Percentiles rank a stretch among this genome's conserved stretches.
Evolutionary conservation across 768 basidiomycete genomes (phyloP).

Genomic region (Rhizopogon vinicolor): DNA sequence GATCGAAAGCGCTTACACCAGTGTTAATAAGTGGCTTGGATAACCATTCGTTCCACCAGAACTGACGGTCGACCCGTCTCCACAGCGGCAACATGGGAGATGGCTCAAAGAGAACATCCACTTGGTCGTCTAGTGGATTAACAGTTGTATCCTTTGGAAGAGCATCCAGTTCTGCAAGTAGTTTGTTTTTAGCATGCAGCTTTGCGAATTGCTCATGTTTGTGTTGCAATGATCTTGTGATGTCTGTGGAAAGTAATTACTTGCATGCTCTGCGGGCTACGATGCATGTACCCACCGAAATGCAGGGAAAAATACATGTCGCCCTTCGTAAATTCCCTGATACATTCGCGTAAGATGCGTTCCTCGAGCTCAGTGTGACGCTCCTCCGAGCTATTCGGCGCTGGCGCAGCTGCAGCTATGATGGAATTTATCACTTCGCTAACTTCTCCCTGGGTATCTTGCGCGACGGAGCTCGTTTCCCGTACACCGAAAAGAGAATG

Average conservation of each 20-base stretch:
- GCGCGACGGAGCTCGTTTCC: conserved; percentile 32
- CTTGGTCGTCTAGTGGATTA: conserved; percentile 28
- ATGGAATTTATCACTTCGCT: conserved; percentile 53
- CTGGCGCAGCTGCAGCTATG: conserved; percentile 54
- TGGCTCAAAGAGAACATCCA: conserved; percentile 65
- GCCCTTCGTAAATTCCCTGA: conserved; percentile 74
- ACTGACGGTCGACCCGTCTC: conserved; percentile 84
- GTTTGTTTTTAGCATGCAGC: conserved; percentile 50
- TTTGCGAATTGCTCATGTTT: conserved; percentile 66
- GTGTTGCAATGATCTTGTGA: conserved; percentile 78
- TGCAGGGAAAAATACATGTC: conserved; percentile 89
- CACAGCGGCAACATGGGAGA: conserved; percentile 79
- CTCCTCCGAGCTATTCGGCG: conserved; percentile 60
- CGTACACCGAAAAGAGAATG: conserved; percentile 7
- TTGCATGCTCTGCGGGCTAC: neutral
- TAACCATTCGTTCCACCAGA: conserved; percentile 97
- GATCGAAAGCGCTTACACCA: conserved; percentile 49
- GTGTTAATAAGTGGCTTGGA: conserved; percentile 81
- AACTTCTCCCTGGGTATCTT: conserved; percentile 43
- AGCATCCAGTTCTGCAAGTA: conserved; percentile 60
- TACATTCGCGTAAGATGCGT: conserved; percentile 76
- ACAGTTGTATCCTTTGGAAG: conserved; percentile 28
- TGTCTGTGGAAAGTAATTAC: conserved; percentile 40
- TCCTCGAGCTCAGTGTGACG: conserved; percentile 72
- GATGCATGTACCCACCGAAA: conserved; percentile 52